A percentile compares a stretch with the other conserved stretches of the same genome.
Conservation (phyloP, 495 filamentous ascomycete species). For the Daldinia loculata region DNA sequence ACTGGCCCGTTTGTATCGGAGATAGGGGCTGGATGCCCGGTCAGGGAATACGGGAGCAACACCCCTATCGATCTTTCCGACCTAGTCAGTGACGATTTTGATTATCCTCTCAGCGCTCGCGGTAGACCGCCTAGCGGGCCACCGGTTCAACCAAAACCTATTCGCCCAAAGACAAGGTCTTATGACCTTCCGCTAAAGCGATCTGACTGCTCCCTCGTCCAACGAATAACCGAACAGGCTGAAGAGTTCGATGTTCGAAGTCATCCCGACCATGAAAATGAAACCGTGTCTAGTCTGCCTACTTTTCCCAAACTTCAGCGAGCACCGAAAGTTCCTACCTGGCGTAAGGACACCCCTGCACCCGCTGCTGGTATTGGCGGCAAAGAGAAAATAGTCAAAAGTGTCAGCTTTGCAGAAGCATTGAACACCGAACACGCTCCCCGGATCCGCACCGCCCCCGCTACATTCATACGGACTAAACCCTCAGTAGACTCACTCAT, state of each 20-base stretch:
- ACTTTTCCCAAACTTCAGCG: conserved; percentile 1
- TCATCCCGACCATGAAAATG: background rate
- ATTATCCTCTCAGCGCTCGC: background rate
- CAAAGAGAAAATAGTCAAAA: background rate
- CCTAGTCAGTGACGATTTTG: conserved; percentile 7
- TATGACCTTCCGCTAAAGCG: background rate
- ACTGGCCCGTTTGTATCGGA: background rate
- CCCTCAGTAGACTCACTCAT: background rate
- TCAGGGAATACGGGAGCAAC: background rate
- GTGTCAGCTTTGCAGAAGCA: background rate
- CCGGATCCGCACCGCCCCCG: conserved; percentile 3
- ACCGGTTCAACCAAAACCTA: conserved; percentile 16
- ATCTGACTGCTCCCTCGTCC: conserved; percentile 25
- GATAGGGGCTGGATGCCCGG: background rate
- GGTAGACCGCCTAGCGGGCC: conserved; percentile 11
- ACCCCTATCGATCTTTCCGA: conserved; percentile 10
- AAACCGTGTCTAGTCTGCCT: background rate
- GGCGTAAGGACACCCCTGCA: conserved; percentile 16
- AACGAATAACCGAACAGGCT: conserved; percentile 21
- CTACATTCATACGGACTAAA: conserved; percentile 8
- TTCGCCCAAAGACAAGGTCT: background rate
- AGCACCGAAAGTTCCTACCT: conserved; percentile 22
- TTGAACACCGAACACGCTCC: background rate
- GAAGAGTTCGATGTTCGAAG: conserved; percentile 7
- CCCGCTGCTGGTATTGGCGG: background rate